phyloP scores from a whole-genome alignment of 441 rosid genomes.

The Populus trichocarpa region DNA sequence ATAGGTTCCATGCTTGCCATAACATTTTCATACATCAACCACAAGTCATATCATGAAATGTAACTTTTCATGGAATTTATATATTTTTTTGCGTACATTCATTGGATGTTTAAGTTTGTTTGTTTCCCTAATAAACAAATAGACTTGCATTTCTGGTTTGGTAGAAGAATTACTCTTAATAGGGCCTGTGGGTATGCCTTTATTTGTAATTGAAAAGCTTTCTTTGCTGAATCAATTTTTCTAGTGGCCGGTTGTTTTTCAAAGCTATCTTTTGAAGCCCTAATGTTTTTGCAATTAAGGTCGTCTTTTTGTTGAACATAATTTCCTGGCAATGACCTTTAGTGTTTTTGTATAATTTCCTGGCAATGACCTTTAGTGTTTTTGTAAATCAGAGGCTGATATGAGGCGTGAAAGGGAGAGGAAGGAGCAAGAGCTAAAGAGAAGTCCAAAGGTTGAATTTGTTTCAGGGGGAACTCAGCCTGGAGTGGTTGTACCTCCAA shows the following conservation, averaged over 20 bases:
- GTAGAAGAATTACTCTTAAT: not conserved
- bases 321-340: too few relatives aligned
- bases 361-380: not conserved
- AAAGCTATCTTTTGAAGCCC: not conserved
- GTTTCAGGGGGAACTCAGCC: conserved; percentile 65
- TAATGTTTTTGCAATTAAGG: not conserved
- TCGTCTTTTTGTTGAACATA: not conserved
- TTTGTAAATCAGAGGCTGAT: conserved; percentile 58
- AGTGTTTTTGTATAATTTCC: too few relatives aligned
- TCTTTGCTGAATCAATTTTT: not conserved
- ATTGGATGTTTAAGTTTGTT: not conserved
- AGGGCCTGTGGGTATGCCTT: not conserved
- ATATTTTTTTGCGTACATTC: not conserved
- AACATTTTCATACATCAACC: not conserved
- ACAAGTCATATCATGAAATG: not conserved
- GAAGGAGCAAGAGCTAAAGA: conserved; percentile 90
- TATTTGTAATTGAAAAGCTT: not conserved
- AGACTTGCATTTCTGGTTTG: not conserved
- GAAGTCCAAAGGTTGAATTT: conserved; percentile 78
- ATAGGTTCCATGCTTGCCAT: not conserved
- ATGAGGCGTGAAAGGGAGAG: conserved; percentile 85
- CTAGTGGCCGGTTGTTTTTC: not conserved
- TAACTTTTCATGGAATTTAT: not conserved
- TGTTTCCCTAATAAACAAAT: not conserved
- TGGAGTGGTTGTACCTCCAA: conserved; percentile 45